Evolutionary conservation across 345 rosid species (phyloP).

Genomic region (Limnanthes douglasii): DNA sequence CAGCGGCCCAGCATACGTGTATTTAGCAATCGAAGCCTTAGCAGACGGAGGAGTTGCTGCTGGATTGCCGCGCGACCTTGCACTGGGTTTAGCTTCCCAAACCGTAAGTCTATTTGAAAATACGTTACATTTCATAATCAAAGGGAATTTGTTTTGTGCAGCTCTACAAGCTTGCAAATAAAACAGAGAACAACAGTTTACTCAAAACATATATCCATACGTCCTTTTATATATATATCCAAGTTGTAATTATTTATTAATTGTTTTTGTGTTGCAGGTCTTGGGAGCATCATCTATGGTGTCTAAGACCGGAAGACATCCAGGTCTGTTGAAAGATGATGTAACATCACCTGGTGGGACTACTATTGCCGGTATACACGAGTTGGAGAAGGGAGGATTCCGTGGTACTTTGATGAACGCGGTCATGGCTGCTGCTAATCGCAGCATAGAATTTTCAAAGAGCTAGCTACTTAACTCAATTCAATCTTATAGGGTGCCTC

Average conservation of each 20-base stretch:
- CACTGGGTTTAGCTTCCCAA: constrained; percentile 70
- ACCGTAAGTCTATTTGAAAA: too few relatives aligned
- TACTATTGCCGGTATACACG: constrained; percentile 77
- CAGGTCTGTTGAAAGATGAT: constrained; percentile 83
- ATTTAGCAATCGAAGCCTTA: constrained; percentile 83
- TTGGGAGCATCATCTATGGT: constrained; percentile 89
- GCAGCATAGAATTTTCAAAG: constrained; percentile 52
- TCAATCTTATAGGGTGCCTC: too few relatives aligned
- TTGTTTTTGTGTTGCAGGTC: constrained; percentile 24
- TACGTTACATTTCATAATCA: too few relatives aligned
- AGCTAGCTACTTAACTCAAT: too few relatives aligned
- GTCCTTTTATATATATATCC: too few relatives aligned
- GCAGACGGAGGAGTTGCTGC: constrained; percentile 99
- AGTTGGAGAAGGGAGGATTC: constrained; percentile 78
- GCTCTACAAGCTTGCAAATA: too few relatives aligned
- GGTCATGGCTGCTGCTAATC: constrained; percentile 73
- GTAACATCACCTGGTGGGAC: constrained; percentile 92
- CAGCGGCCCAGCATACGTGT: constrained; percentile 88
- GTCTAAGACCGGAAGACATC: constrained; percentile 64
- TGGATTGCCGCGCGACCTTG: constrained; percentile 87
- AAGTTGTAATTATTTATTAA: too few relatives aligned
- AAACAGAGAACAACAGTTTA: too few relatives aligned
- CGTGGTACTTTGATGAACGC: constrained; percentile 83
- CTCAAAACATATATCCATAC: too few relatives aligned
- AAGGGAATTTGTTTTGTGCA: too few relatives aligned